Conservation (phyloP, 495 filamentous ascomycete genomes). For the Penicillium simplicissimum region DNA sequence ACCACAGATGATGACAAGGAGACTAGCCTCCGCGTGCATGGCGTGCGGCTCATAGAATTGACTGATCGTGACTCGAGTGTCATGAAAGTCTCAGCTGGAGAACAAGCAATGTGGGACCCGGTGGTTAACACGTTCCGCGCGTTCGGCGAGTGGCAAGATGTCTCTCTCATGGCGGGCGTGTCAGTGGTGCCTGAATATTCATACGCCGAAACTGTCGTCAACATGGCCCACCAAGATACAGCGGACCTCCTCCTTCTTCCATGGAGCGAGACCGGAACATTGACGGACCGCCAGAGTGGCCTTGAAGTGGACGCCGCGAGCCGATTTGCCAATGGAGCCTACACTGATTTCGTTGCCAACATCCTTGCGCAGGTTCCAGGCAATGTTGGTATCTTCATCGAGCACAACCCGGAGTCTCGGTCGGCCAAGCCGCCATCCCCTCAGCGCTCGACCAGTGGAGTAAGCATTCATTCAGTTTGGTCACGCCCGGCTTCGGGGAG, state of each 20-base stretch:
- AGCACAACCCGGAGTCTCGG: constrained; percentile 50
- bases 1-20: constrained; percentile 25
- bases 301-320: constrained; percentile 28
- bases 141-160: constrained; percentile 80
- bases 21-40: constrained; percentile 73
- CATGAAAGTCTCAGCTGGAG: constrained; percentile 90
- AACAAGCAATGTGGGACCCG: constrained; percentile 75
- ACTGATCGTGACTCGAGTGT: constrained; percentile 92
- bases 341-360: constrained; percentile 66
- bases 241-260: constrained; percentile 86
- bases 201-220: constrained; percentile 74
- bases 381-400: constrained; percentile 80
- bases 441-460: constrained; percentile 52
- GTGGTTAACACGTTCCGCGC: constrained; percentile 90
- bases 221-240: constrained; percentile 62
- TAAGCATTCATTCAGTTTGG: constrained; percentile 58
- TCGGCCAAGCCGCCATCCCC: constrained; percentile 37
- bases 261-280: constrained; percentile 83
- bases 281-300: constrained; percentile 57
- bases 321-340: constrained; percentile 43
- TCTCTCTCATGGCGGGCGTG: constrained; percentile 79
- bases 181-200: constrained; percentile 72
- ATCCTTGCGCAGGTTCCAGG: constrained; percentile 61
- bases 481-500: constrained; percentile 45
- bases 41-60: constrained; percentile 81